Conservation (phyloP, 1,139 yeast species). For the Blastobotrys arbuscula region DNA sequence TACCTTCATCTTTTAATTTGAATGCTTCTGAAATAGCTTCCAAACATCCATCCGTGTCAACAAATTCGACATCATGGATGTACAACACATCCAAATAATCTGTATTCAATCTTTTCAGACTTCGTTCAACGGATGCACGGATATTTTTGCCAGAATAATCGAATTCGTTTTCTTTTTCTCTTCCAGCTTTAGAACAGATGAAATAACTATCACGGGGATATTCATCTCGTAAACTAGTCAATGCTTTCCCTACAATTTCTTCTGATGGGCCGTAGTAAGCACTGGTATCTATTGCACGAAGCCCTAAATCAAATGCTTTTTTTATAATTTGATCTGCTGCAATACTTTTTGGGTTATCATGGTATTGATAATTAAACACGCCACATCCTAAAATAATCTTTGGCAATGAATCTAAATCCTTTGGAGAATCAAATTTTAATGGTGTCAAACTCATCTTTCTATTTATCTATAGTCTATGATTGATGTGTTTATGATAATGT, state of each 20-base stretch:
- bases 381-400: conserved; percentile 81
- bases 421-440: conserved; percentile 9
- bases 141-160: conserved; percentile 65
- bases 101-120: conserved; percentile 60
- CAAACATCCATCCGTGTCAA: conserved; percentile 46
- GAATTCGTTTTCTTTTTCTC: conserved; percentile 61
- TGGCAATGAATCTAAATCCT: conserved; percentile 35
- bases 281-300: conserved; percentile 80
- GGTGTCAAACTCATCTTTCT: conserved; percentile 4
- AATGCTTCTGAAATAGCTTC: conserved; percentile 61
- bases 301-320: conserved; percentile 59
- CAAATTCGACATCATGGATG: conserved; percentile 87
- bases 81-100: conserved; percentile 71
- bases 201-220: conserved; percentile 59
- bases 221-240: conserved; percentile 40
- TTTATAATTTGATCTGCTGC: conserved; percentile 54
- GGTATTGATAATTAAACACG: conserved; percentile 72
- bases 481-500: too few species aligned
- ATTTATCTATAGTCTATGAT: neutral
- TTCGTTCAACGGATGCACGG: conserved; percentile 56
- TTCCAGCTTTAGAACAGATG: conserved; percentile 83
- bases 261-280: conserved; percentile 95
- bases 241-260: conserved; percentile 60
- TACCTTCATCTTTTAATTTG: conserved; percentile 57
- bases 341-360: conserved; percentile 54